phyloP scores from a whole-genome alignment of 1,139 yeast species.

The Blastobotrys serpentis region DNA sequence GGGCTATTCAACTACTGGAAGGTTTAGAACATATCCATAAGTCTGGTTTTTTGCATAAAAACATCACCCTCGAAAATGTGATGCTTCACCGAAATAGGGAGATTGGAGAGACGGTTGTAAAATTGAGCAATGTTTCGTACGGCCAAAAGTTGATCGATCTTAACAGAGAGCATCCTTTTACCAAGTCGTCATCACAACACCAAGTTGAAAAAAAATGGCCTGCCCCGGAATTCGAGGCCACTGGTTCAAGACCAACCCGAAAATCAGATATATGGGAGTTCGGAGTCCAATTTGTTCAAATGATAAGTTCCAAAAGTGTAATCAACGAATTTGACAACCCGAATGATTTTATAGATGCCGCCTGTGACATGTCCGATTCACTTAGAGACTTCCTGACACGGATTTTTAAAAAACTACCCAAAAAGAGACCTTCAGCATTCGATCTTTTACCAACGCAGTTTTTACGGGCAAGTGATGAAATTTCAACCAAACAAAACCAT shows the following conservation, averaged over 20 bases:
- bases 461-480: constrained; percentile 57
- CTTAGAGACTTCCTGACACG: constrained; percentile 64
- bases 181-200: constrained; percentile 33
- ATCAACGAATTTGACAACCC: constrained; percentile 59
- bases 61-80: constrained; percentile 62
- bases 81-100: constrained; percentile 50
- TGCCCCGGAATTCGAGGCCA: constrained; percentile 67
- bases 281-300: constrained; percentile 73
- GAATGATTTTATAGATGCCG: constrained; percentile 52
- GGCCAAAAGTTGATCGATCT: constrained; percentile 65
- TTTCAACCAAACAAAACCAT: background rate
- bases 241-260: constrained; percentile 50
- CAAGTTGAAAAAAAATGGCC: constrained; percentile 49
- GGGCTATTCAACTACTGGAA: constrained; percentile 86
- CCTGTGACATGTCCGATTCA: constrained; percentile 50
- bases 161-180: constrained; percentile 42
- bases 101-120: constrained; percentile 57
- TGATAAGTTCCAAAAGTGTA: constrained; percentile 64
- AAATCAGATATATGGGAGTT: constrained; percentile 93
- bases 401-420: constrained; percentile 63
- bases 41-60: constrained; percentile 72
- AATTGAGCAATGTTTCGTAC: constrained; percentile 67
- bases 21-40: constrained; percentile 82
- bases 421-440: constrained; percentile 76
- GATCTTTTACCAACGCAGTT: constrained; percentile 83